Evolutionary conservation across 192 early-diverging fungal species (phyloP).

Genomic region (Umbelopsis ramanniana): DNA sequence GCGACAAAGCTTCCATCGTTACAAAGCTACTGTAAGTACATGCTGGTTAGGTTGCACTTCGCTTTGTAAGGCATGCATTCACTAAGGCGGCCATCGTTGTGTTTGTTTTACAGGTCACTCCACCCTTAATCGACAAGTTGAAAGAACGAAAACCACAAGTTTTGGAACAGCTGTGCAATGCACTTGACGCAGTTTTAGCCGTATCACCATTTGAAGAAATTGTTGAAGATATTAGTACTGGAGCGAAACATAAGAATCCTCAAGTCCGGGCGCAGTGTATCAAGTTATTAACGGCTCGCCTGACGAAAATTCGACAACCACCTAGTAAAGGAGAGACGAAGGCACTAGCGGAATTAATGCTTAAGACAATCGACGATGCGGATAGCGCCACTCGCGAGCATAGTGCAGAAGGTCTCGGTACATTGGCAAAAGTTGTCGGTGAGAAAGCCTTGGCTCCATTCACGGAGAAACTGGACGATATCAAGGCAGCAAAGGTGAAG

Average conservation of each 20-base stretch:
- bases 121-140: conserved; percentile 85
- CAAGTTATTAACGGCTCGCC: conserved; percentile 72
- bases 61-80: neutral
- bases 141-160: conserved; percentile 96
- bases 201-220: conserved; percentile 72
- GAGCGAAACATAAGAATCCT: conserved; percentile 90
- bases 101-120: conserved; percentile 49
- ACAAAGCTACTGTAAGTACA: conserved; percentile 64
- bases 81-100: neutral
- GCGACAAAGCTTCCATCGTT: conserved; percentile 79
- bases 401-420: conserved; percentile 85
- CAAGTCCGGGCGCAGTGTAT: conserved; percentile 82
- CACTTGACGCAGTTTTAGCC: conserved; percentile 85
- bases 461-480: conserved; percentile 85
- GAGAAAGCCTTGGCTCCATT: conserved; percentile 75
- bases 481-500: conserved; percentile 84
- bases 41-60: neutral
- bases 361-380: conserved; percentile 83
- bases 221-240: conserved; percentile 73
- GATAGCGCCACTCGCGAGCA: conserved; percentile 83
- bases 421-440: conserved; percentile 85
- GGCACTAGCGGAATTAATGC: conserved; percentile 71
- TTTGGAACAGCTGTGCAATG: conserved; percentile 78
- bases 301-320: conserved; percentile 69
- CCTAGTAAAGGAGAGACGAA: conserved; percentile 87